Conservation (phyloP, 2,329 filamentous ascomycete species). For the Trichoderma harzianum region DNA sequence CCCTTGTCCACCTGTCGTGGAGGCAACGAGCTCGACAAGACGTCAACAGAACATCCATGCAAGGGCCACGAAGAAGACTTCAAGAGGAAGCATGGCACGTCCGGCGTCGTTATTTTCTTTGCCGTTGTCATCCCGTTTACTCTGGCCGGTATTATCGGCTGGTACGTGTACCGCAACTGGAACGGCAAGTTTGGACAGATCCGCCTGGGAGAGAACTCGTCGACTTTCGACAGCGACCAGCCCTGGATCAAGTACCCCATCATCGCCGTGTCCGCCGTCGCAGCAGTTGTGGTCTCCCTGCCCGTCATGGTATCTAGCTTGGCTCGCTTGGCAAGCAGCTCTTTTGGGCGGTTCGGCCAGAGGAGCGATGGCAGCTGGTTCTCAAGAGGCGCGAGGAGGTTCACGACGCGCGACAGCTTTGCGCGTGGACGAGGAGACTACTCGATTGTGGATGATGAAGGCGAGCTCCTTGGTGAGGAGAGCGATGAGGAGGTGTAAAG, state of each 20-base stretch:
- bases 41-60: constrained; percentile 55
- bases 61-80: constrained; percentile 80
- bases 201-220: constrained; percentile 69
- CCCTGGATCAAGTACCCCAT: constrained; percentile 82
- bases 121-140: constrained; percentile 74
- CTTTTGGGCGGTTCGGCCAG: constrained; percentile 50
- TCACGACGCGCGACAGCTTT: constrained; percentile 87
- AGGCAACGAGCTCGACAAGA: constrained; percentile 71
- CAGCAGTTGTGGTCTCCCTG: constrained; percentile 57
- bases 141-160: constrained; percentile 70
- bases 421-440: constrained; percentile 85
- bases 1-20: constrained; percentile 83
- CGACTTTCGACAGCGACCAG: constrained; percentile 62
- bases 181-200: constrained; percentile 89
- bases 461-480: constrained; percentile 88
- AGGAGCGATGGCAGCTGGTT: constrained; percentile 49
- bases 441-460: constrained; percentile 84
- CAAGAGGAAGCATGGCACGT: constrained; percentile 64
- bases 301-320: constrained; percentile 71
- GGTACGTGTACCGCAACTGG: constrained; percentile 83
- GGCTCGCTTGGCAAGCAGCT: constrained; percentile 61
- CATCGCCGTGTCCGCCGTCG: constrained; percentile 62
- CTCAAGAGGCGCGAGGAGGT: constrained; percentile 62
- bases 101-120: constrained; percentile 77
- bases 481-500: constrained; percentile 76